Evolutionary conservation across 257 asterid genomes (phyloP).

Genomic region (Coffea canephora): DNA sequence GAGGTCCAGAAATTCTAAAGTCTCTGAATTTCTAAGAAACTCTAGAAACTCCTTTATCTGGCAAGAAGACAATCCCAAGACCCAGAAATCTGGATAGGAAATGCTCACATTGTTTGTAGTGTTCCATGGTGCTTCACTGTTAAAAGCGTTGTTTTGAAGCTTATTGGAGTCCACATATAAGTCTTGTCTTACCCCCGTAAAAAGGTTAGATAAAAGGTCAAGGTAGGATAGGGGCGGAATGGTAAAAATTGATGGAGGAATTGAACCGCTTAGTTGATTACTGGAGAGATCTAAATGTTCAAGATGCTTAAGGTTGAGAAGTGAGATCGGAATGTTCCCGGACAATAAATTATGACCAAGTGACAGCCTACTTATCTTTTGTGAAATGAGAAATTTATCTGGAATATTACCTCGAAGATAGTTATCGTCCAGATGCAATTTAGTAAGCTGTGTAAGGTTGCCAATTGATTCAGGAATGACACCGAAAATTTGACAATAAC

Average conservation of each 20-base stretch:
- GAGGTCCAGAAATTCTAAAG: neutral
- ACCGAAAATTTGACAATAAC: neutral
- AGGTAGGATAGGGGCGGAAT: neutral
- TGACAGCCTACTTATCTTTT: no score
- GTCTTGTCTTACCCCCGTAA: neutral
- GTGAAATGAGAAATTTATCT: no score
- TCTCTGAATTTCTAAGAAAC: neutral
- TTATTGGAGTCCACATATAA: neutral
- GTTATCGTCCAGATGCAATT: neutral
- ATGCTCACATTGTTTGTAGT: neutral
- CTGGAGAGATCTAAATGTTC: neutral
- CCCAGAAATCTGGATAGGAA: neutral
- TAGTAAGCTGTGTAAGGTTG: neutral
- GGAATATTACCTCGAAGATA: neutral
- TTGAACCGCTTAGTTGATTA: conserved; percentile 6
- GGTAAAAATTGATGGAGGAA: neutral
- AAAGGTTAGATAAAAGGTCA: conserved; percentile 18
- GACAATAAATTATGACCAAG: no score
- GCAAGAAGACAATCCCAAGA: conserved; percentile 8
- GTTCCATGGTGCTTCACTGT: neutral
- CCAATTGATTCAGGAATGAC: conserved; percentile 2
- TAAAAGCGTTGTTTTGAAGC: no score
- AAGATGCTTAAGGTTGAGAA: neutral
- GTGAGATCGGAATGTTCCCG: no score
- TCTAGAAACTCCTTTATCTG: neutral